Evolutionary conservation across 2,329 filamentous ascomycete genomes (phyloP).

Genomic region (Nemania bipapillata): DNA sequence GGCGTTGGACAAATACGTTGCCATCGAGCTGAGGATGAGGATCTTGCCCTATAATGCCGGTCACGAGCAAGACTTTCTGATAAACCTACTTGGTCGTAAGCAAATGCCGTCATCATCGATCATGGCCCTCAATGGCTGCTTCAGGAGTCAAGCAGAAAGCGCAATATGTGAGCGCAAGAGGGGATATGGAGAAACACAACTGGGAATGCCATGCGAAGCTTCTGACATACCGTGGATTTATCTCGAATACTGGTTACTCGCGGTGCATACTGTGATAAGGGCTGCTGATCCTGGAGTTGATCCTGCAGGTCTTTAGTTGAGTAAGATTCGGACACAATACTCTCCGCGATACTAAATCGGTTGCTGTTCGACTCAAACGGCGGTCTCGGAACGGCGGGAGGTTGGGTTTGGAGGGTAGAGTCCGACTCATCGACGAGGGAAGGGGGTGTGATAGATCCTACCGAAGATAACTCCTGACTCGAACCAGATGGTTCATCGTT

Average conservation of each 20-base stretch:
- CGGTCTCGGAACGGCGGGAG: constrained; percentile 58
- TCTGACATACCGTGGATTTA: constrained; percentile 78
- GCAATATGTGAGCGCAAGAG: background rate
- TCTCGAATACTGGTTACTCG: constrained; percentile 81
- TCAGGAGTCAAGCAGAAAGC: background rate
- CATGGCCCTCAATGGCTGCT: background rate
- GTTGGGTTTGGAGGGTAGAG: constrained; percentile 71
- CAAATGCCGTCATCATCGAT: constrained; percentile 10
- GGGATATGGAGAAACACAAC: constrained; percentile 16
- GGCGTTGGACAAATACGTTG: constrained; percentile 78
- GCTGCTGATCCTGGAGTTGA: constrained; percentile 59
- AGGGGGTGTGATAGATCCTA: constrained; percentile 78
- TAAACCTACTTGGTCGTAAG: constrained; percentile 71
- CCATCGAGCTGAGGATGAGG: constrained; percentile 75
- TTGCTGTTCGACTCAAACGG: constrained; percentile 58
- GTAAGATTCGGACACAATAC: constrained; percentile 69
- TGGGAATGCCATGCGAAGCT: constrained; percentile 25
- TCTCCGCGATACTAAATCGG: constrained; percentile 72
- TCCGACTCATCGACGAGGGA: constrained; percentile 75
- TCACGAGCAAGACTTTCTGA: constrained; percentile 86
- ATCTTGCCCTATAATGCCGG: constrained; percentile 82
- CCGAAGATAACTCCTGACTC: constrained; percentile 70
- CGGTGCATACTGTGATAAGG: constrained; percentile 82
- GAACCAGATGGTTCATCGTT: constrained; percentile 64
- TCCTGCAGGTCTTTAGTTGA: constrained; percentile 58